These are phyloP conservation scores for Talaromyces islandicus DNA, from an alignment of 2,329 filamentous ascomycete species.

Conservation along the genomic window DNA sequence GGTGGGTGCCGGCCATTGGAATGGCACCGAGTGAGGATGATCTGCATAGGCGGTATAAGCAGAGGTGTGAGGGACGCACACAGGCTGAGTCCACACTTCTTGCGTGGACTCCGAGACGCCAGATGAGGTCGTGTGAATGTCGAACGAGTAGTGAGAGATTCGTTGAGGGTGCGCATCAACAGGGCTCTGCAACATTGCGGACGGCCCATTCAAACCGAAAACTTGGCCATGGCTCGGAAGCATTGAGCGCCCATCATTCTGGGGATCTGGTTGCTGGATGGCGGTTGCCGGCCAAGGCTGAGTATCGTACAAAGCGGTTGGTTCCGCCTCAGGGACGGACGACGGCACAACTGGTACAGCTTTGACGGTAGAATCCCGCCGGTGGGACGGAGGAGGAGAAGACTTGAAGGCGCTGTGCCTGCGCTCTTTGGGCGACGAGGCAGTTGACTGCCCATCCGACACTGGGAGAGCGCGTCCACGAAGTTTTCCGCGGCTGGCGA, in stretches of 20 bases:
- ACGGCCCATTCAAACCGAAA: not conserved
- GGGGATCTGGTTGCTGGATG: not conserved
- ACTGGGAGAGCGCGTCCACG: slow-evolving; percentile 74
- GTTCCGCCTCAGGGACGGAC: not conserved
- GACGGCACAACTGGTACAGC: not conserved
- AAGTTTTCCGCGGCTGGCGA: slow-evolving; percentile 91
- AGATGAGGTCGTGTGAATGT: not conserved
- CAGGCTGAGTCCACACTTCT: not conserved
- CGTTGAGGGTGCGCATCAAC: not conserved
- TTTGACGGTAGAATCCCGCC: not conserved
- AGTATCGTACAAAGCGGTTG: not conserved
- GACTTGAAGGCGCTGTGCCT: slow-evolving; percentile 1
- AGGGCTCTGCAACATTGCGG: not conserved
- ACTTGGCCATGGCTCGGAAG: not conserved
- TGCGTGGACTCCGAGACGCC: not conserved
- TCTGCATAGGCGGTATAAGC: not conserved
- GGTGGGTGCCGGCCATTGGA: not conserved
- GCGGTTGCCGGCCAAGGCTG: not conserved
- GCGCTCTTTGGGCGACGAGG: slow-evolving; percentile 6
- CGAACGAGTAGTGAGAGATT: not conserved
- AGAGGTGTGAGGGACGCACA: not conserved
- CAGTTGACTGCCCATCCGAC: slow-evolving; percentile 32
- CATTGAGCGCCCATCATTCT: not conserved
- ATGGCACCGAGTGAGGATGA: not conserved
- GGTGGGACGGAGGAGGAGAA: not conserved